Base-by-base conservation (phyloP, 164 flowering plant species). In the Litsea cubeba region DNA sequence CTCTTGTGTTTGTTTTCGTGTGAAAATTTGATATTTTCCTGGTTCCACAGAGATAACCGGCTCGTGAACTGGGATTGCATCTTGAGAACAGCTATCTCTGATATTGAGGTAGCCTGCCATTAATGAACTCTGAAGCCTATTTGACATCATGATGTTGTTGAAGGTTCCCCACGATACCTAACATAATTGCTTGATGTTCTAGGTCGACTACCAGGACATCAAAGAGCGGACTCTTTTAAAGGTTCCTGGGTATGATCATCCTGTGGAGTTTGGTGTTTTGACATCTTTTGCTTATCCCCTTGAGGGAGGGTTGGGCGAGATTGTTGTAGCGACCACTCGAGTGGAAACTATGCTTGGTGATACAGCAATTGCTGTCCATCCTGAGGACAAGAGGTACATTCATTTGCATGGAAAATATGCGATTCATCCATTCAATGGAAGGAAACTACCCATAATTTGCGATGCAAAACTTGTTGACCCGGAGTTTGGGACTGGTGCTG, bases 301-400 rank as follows among this genome's bases (percentile, higher is more conserved):
- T 51, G 98, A 95, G 73, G 95, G 81, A 54, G 88, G 79, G 0
- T 51, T 87, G 64, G 93, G 92, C 23, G 93, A 93, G 74, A 89
- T 93, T 80, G 89, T 95, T 72, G 99, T 95, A 71, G 98, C 99
- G 46, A 95, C 99, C 62, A 95, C 99, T 22, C 81, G 99, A 82
- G 91, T 95, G 78, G 99, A 95, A 83, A 95, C 99, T 24, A 93
- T 95, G 98, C 90, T 93, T 57, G 98, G 99, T 76, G 99, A 93
- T 82, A 95, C 98, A 25, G 98, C 98, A 24, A 89, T 95, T 83
- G 99, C 97, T 49, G 72, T 95, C 46, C 99, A 93, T 83, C 98
- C 98, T 40, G 84, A 89, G 54, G 99, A 95, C 80, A 26, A 78
- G 65, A 85, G 97, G 80, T 93, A 95, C 83, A 82, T 49, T 46